Base-by-base conservation (phyloP, 441 rosid genomes). In the Jatropha podagrica region DNA sequence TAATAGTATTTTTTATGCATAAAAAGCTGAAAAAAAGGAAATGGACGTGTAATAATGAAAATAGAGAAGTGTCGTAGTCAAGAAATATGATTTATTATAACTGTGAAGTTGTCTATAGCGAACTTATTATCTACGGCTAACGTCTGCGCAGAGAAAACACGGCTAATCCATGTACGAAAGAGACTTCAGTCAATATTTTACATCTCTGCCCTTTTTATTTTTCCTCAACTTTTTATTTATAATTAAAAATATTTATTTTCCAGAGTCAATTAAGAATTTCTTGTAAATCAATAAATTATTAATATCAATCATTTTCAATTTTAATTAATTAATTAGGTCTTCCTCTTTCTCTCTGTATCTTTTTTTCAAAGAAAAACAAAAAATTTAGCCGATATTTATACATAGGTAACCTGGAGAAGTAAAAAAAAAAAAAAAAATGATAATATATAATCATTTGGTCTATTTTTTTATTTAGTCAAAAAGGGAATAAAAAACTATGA, bases 41-140 rank as follows among this genome's bases (percentile, higher is more conserved):
- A n/a, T 60, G 7, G 41, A 3, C 0, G 41, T 4, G 2, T 27
- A 5, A 60, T 4, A 40, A 60, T 23, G 14, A 52, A 23, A 46
- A 48, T 23, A 0, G 48, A 15, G 58, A 56, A 26, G 68, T 38
- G 42, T 2, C 23, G 3, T 2, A 42, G 69, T 44, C 54, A 44
- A 44, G 17, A 1, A 48, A 17, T 17, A 20, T 32, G 32, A 1
- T 32, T 32, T 32, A 26, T 2, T 15, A 73, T 3, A 48, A 64
- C 41, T 23, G 79, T 81, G 72, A 56, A 46, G 49, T 27, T 10
- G 0, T 6, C 65, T 27, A 55, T 13, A 26, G 17, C 8, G 54
- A 46, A 32, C 52, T 70, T 55, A 3, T 38, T 37, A 27, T 37
- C 46, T 42, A 37, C 55, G 77, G 70, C 63, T 68, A 54, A 52